Base-by-base conservation (phyloP, 208 protist species). In the Spongospora subterranea region DNA sequence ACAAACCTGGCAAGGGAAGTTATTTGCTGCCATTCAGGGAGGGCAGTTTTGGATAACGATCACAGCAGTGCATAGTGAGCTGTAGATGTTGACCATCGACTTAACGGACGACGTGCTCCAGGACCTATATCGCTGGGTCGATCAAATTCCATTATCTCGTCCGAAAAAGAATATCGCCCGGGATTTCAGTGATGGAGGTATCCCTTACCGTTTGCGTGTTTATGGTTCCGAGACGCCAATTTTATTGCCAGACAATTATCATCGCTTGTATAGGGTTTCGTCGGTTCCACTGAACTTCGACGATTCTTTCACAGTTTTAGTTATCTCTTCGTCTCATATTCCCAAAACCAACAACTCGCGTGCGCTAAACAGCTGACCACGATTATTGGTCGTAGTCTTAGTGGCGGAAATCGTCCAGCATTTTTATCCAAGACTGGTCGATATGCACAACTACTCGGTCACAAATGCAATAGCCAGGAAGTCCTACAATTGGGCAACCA, bases 361-460 rank as follows among this genome's bases (percentile, higher is more conserved):
- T n/a, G n/a, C n/a, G n/a, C n/a, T n/a, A n/a, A n/a, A n/a, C n/a
- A n/a, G n/a, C n/a, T n/a, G n/a, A n/a, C n/a, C n/a, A 66, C 29
- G 29, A 66, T n/a, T n/a, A 66, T n/a, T n/a, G 54, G 77, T 38
- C 11, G 41, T 89, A 95, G 98, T 99, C 88, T 96, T 98, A 88
- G 95, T 98, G 41, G 98, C 98, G 0, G 98, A 99, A 90, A 95
- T 98, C 0, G 93, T 98, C 20, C 95, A 97, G 88, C 97, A 97
- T 94, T 99, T 98, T 92, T 98, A 98, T 88, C 98, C 98, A 6
- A 96, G 96, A 88, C 91, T 98, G 0, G 97, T 99, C 0, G 97
- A 99, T n/a, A 91, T 99, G 46, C 97, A 99, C 97, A 99, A 99
- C 95, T 99, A 99, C 93, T 94, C 93, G 0, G 94, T 97, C 0